Conservation (phyloP, 2,329 filamentous ascomycete species). For the Bipolaris victoriae region DNA sequence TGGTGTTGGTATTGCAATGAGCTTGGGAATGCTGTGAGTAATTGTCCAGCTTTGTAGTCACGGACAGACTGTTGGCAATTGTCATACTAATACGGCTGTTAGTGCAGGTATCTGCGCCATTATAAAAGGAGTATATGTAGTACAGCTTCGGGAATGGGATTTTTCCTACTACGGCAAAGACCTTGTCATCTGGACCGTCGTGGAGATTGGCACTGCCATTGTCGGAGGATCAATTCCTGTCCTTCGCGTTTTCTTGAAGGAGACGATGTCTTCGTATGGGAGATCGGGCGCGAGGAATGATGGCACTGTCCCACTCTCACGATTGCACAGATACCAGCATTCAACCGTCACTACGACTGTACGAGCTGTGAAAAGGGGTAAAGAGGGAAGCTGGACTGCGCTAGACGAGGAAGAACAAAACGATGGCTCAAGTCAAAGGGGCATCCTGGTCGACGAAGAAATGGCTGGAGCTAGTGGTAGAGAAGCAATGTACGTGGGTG, state of each 20-base stretch:
- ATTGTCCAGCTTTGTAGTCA: background rate
- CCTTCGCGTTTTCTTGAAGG: slow-evolving; percentile 41
- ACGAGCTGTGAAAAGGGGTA: background rate
- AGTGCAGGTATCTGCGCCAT: slow-evolving; percentile 38
- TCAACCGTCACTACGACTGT: slow-evolving; percentile 7
- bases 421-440: slow-evolving; percentile 8
- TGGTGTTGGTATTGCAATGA: slow-evolving; percentile 40
- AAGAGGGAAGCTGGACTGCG: slow-evolving; percentile 5
- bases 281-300: background rate
- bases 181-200: slow-evolving; percentile 39
- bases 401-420: background rate
- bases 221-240: slow-evolving; percentile 39
- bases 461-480: background rate
- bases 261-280: slow-evolving; percentile 21
- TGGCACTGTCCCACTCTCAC: slow-evolving; percentile 3
- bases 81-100: background rate
- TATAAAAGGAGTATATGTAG: slow-evolving; percentile 33
- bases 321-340: slow-evolving; percentile 5
- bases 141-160: slow-evolving; percentile 31
- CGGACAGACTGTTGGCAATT: background rate
- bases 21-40: slow-evolving; percentile 34
- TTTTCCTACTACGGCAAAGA: slow-evolving; percentile 41
- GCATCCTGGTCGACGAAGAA: slow-evolving; percentile 10
- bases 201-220: slow-evolving; percentile 40
- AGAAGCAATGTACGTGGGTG: background rate